A percentile compares a stretch with the other conserved stretches of the same genome.
Evolutionary conservation across 345 rosid species (phyloP).

Genomic region (Brassica incana): DNA sequence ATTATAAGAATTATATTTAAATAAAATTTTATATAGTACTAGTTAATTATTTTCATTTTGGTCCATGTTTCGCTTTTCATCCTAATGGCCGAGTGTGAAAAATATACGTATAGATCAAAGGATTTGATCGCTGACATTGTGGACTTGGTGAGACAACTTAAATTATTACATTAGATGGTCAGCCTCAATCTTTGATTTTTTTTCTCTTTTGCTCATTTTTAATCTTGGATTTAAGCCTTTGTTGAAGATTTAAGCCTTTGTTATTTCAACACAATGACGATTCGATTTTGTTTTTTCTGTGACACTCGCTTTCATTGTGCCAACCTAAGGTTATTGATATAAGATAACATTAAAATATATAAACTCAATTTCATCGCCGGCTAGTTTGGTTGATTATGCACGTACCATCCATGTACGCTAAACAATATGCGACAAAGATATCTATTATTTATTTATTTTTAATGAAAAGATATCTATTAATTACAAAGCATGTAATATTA

Average conservation of each 20-base stretch:
- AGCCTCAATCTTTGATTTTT: slow-evolving; percentile 16
- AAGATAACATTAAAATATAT: not conserved
- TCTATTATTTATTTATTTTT: not conserved
- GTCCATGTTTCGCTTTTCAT: not conserved
- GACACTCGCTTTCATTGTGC: slow-evolving; percentile 28
- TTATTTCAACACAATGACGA: slow-evolving; percentile 32
- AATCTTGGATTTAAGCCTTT: not conserved
- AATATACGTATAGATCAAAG: slow-evolving; percentile 1
- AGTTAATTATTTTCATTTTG: not conserved
- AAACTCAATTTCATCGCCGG: slow-evolving; percentile 20
- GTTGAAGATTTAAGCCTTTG: not conserved
- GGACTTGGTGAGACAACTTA: slow-evolving; percentile 29
- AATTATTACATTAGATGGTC: slow-evolving; percentile 20
- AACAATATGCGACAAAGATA: slow-evolving; percentile 7
- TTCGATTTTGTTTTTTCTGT: not conserved
- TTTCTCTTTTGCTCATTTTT: not conserved
- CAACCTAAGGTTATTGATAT: not conserved
- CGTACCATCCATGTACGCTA: slow-evolving; percentile 1
- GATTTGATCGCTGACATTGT: slow-evolving; percentile 28
- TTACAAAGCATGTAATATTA: not conserved
- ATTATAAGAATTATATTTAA: not conserved
- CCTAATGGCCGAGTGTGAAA: not conserved
- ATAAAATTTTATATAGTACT: no score
- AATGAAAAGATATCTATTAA: not conserved
- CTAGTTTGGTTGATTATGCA: not conserved